Base-by-base conservation (phyloP, 352 stramenopile genomes). In the Globisporangium sylvaticum region DNA sequence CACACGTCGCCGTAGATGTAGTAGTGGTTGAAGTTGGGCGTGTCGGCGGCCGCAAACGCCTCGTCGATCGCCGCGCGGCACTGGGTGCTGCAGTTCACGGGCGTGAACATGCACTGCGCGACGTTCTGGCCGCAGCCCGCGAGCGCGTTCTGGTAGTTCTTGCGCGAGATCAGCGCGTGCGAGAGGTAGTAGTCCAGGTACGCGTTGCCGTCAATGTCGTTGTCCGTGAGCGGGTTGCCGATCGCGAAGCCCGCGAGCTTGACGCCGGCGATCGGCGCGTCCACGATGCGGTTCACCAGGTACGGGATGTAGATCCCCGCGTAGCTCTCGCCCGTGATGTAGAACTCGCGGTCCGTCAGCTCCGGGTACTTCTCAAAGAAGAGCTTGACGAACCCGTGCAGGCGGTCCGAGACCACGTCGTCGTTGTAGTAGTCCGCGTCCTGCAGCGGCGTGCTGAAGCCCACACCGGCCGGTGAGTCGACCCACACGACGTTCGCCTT, bases 231-330 rank as follows among this genome's bases (percentile, higher is more conserved):
- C 22, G 77, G 71, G 27, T 64, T 64, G 15, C 44, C 44, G 44
- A 52, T 52, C 44, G 44, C 44, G 18, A 52, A 52, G 18, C 44
- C 44, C 15, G 44, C 44, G 22, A 52, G 22, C 18, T 60, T 31
- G 20, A 95, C 83, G n/a, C 65, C 75, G 25, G 70, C 42, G 29
- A 89, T 78, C 14, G 81, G 82, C 32, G 75, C 71, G n/a, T 83
- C 73, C 20, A 96, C 75, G 27, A 96, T 67, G 18, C 80, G 65
- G 60, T 91, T 70, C 9, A 94, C 82, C 0, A 96, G 70, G 56
- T 81, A 94, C 24, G 90, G 89, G 59, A 97, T 91, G 82, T 98
- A 97, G 73, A 96, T 89, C 1, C 90, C 90, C 2, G 87, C 87
- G 69, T 95, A 95, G 57, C 83, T 92, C 63, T 95, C 87, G 14